Conservation (phyloP, 345 rosid genomes). For the Eucalyptus cloeziana region DNA sequence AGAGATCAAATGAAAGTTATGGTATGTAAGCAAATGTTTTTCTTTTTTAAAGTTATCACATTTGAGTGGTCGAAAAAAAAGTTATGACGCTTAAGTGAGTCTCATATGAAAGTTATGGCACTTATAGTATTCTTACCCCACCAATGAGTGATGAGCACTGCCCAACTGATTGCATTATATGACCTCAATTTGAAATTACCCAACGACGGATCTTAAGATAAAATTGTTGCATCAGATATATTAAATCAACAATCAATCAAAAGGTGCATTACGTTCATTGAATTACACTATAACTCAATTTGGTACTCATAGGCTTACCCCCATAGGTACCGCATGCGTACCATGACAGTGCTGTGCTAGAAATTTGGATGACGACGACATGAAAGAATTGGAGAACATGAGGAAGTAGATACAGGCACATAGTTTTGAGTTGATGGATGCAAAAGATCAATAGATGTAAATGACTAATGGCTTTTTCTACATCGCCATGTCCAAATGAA, state of each 20-base stretch:
- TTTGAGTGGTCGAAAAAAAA: too few relatives aligned
- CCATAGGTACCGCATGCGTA: not conserved
- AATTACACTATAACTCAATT: not conserved
- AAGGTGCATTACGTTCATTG: not conserved
- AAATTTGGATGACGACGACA: not conserved
- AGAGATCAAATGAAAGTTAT: not conserved
- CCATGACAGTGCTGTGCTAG: not conserved
- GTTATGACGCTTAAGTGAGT: fast-evolving
- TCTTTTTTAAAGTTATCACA: too few relatives aligned
- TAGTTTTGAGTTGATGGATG: not conserved
- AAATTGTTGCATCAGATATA: not conserved
- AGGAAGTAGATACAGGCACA: not conserved
- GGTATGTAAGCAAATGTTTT: too few relatives aligned
- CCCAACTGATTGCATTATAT: not conserved
- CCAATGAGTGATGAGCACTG: not conserved
- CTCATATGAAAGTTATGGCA: not conserved
- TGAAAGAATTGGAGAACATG: not conserved
- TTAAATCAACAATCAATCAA: not conserved
- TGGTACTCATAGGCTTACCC: not conserved
- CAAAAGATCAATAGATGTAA: not conserved
- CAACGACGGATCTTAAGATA: not conserved
- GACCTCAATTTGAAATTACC: not conserved
- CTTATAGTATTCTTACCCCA: too few relatives aligned
- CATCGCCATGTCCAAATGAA: not conserved
- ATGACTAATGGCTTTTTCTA: not conserved